Evolutionary conservation across 208 protist species (phyloP), one percentile per base, ranked within the genome.

Genomic region (Sergeia podlipaevii): DNA sequence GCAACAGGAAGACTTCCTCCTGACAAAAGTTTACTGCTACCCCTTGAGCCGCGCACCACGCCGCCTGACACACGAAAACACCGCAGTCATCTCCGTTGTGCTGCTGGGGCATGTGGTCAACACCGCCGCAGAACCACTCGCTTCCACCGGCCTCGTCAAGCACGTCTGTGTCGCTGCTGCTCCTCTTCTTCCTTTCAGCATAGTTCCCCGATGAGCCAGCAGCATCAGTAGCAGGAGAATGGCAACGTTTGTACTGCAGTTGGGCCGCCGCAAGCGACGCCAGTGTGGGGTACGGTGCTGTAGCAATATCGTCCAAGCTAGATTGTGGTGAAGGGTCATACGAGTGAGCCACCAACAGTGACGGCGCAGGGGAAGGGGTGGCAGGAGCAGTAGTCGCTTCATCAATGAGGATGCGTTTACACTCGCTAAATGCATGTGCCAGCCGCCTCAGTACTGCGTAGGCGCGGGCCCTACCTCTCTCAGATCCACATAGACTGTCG

Each of bases 41-140:
- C 18, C 70, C 74, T 11, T 89, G 45, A 8, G 73, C 74, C 4
- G 58, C 52, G 53, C 85, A 93, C 79, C 81, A 93, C 30, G 80
- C 85, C 3, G 53, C 55, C 28, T 81, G 67, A 37, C 85, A 89
- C n/a, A 93, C 85, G 70, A 88, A 93, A 11, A 89, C 76, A 50
- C 85, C 85, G 57, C 85, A 93, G 64, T 93, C 85, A 44, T 78
- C 60, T 27, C 73, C 60, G 49, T 93, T 93, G 24, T 43, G 38
- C 59, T 93, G 85, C 45, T 89, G 80, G 8, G 85, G 80, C 2
- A 64, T 55, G 44, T 65, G 49, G n/a, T 18, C n/a, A 57, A 70
- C 72, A 18, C 80, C 80, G 32, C 43, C 50, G 1, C 55, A 62
- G 43, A 77, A 71, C 65, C 64, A 68, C 55, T 63, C 46, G 11